Conservation (phyloP, 257 asterid genomes). For the Avicennia marina region DNA sequence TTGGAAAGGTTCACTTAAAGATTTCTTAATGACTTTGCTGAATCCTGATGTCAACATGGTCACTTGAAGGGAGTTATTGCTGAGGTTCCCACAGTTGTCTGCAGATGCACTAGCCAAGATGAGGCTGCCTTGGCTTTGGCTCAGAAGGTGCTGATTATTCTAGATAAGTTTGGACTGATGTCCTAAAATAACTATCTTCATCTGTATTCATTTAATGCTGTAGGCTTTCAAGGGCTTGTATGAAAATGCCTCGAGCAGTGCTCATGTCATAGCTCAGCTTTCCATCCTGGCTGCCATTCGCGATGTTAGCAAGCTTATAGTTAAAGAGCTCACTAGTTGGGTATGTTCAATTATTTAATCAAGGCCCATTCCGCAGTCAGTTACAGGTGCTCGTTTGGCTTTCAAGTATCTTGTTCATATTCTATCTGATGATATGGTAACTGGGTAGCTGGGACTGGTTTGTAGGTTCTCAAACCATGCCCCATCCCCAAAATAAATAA, state of each 20-base stretch:
- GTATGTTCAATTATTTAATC: slow-evolving; percentile 41
- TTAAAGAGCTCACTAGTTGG: slow-evolving; percentile 98
- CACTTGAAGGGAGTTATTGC: slow-evolving; percentile 62
- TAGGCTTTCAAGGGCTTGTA: slow-evolving; percentile 92
- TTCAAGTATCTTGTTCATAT: not conserved
- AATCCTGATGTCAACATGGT: no score
- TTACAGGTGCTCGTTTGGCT: not conserved
- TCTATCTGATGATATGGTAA: not conserved
- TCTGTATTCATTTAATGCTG: no score
- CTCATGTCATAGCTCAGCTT: slow-evolving; percentile 75
- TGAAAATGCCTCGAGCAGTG: slow-evolving; percentile 68
- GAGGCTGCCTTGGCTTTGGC: slow-evolving; percentile 98
- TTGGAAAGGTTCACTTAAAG: no score
- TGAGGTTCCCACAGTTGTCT: slow-evolving; percentile 88
- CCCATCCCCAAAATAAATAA: no score
- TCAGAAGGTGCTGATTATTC: slow-evolving; percentile 58
- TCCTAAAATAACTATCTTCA: no score
- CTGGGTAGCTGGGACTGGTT: no score
- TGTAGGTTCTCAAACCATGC: not conserved
- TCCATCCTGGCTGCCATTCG: slow-evolving; percentile 76
- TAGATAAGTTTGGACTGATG: no score
- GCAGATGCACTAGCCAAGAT: slow-evolving; percentile 85
- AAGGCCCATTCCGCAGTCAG: not conserved
- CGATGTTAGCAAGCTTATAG: slow-evolving; percentile 97
- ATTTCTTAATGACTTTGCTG: no score